These are phyloP conservation scores for Grigorovia humatica DNA, from an alignment of 805 yeast genomes.

Conservation along the genomic window DNA sequence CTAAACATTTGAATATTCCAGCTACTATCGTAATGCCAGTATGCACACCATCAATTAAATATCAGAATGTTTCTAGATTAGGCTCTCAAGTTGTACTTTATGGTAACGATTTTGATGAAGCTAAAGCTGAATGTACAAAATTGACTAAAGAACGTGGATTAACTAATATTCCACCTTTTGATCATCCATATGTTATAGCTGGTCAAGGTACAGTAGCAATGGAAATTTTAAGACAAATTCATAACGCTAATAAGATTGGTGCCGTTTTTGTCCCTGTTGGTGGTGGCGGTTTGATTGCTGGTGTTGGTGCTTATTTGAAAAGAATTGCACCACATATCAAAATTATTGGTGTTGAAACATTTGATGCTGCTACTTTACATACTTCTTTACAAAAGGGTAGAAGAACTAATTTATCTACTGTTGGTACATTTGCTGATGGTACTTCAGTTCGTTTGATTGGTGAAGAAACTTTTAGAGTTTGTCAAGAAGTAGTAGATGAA, in stretches of 20 bases:
- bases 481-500: constrained; percentile 76
- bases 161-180: constrained; percentile 94
- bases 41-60: constrained; percentile 92
- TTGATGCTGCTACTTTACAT: constrained; percentile 87
- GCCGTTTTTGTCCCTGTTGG: constrained; percentile 93
- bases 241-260: constrained; percentile 48
- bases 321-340: constrained; percentile 97
- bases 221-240: constrained; percentile 82
- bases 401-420: constrained; percentile 50
- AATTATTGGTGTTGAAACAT: constrained; percentile 91
- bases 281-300: constrained; percentile 94
- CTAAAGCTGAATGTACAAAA: constrained; percentile 80
- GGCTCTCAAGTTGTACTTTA: constrained; percentile 89
- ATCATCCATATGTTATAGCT: constrained; percentile 95
- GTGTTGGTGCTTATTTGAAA: constrained; percentile 81
- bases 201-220: constrained; percentile 98
- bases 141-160: constrained; percentile 59
- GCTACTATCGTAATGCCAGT: constrained; percentile 98
- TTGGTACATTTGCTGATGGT: constrained; percentile 98
- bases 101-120: constrained; percentile 94
- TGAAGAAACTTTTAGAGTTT: constrained; percentile 79
- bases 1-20: constrained; percentile 73
- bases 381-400: constrained; percentile 51
- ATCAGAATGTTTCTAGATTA: constrained; percentile 77
- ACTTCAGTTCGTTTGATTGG: constrained; percentile 90